phyloP scores from a whole-genome alignment of 2,329 filamentous ascomycete species.

The Cladosporium colombiae region DNA sequence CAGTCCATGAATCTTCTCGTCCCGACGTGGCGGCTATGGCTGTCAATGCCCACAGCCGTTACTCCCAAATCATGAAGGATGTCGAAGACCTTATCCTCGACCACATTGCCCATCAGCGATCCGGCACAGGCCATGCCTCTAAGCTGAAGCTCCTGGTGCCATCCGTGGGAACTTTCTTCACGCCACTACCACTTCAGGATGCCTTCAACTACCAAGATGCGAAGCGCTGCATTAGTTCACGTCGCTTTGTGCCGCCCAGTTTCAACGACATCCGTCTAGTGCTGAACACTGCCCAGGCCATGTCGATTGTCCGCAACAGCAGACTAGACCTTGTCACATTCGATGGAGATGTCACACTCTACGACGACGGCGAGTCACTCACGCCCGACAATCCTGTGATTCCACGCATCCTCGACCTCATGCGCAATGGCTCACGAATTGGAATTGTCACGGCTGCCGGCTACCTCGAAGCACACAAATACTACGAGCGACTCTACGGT shows the following conservation, averaged over 20 bases:
- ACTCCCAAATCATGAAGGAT: slow-evolving; percentile 92
- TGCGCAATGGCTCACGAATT: slow-evolving; percentile 76
- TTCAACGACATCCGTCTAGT: slow-evolving; percentile 96
- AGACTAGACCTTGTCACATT: slow-evolving; percentile 87
- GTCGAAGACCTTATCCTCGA: slow-evolving; percentile 90
- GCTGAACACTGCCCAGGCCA: slow-evolving; percentile 90
- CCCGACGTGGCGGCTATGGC: slow-evolving; percentile 66
- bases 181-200: slow-evolving; percentile 78
- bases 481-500: slow-evolving; percentile 84
- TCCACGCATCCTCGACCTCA: slow-evolving; percentile 64
- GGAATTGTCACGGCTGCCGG: slow-evolving; percentile 97
- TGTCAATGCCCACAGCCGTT: slow-evolving; percentile 78
- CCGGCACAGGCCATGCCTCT: slow-evolving; percentile 68
- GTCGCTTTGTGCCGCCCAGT: slow-evolving; percentile 90
- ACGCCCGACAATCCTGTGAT: slow-evolving; percentile 77
- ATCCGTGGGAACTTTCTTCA: slow-evolving; percentile 91
- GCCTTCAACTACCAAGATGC: slow-evolving; percentile 90
- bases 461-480: slow-evolving; percentile 83
- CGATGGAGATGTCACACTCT: slow-evolving; percentile 95
- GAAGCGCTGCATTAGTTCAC: slow-evolving; percentile 81
- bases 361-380: slow-evolving; percentile 77
- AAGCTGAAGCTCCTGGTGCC: slow-evolving; percentile 93
- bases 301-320: slow-evolving; percentile 77
- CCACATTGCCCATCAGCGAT: slow-evolving; percentile 75
- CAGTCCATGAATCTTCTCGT: slow-evolving; percentile 71